phyloP scores from a whole-genome alignment of 2,329 filamentous ascomycete genomes.

The Geoglossum cookeanum region DNA sequence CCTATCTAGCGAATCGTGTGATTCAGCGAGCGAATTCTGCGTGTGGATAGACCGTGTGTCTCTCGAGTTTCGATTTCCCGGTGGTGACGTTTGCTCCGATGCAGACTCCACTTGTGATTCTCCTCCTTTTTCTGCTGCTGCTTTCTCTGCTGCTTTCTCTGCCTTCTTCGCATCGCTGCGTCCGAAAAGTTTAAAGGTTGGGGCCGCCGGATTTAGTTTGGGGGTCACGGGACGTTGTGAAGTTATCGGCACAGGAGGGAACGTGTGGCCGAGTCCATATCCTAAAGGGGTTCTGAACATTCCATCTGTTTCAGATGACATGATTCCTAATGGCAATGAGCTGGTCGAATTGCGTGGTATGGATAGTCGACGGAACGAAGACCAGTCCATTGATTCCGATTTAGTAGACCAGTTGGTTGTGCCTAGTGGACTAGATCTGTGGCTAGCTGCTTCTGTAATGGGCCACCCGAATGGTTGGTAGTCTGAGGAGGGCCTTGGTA shows the following conservation, averaged over 20 bases:
- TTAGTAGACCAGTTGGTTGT: conserved; percentile 27
- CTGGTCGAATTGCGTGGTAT: conserved; percentile 57
- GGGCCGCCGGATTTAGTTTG: conserved; percentile 70
- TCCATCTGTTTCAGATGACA: conserved; percentile 29
- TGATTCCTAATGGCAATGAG: conserved; percentile 34
- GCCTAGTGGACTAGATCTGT: conserved; percentile 31
- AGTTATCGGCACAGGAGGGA: conserved; percentile 52
- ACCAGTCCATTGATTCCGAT: conserved; percentile 45
- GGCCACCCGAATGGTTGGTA: conserved; percentile 57
- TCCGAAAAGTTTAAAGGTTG: conserved; percentile 64
- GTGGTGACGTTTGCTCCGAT: conserved; percentile 26
- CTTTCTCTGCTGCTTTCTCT: conserved; percentile 5
- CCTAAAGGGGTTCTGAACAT: not conserved
- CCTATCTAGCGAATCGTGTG: conserved; percentile 38
- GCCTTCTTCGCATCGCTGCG: conserved; percentile 10
- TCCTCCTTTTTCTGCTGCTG: not conserved
- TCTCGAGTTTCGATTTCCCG: conserved; percentile 34
- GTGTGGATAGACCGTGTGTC: conserved; percentile 39
- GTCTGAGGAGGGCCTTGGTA: conserved; percentile 63
- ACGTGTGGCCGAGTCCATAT: conserved; percentile 17
- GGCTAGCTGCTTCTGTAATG: conserved; percentile 31
- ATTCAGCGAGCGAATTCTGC: conserved; percentile 39
- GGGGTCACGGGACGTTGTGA: conserved; percentile 46
- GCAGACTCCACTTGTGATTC: not conserved
- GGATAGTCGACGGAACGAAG: conserved; percentile 57